A percentile compares a stretch with the other conserved stretches of the same genome.
Conservation (phyloP, 306 rosid species). For the Medicago lupulina region DNA sequence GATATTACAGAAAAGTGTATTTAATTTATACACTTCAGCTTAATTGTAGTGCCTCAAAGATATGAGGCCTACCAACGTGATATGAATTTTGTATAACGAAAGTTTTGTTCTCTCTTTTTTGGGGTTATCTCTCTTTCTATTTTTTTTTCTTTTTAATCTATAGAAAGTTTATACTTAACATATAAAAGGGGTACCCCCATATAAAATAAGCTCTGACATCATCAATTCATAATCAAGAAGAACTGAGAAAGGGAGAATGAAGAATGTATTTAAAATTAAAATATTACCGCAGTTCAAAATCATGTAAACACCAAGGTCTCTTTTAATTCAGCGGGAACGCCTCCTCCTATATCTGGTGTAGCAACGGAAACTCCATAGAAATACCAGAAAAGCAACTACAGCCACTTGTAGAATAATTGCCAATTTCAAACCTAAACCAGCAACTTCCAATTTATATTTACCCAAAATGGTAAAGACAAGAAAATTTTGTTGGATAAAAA, state of each 20-base stretch:
- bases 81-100: too few species aligned
- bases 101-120: neutral
- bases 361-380: conserved; percentile 48
- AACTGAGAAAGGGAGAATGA: neutral
- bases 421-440: conserved; percentile 67
- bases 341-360: conserved; percentile 59
- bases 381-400: conserved; percentile 48
- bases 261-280: conserved; percentile 33
- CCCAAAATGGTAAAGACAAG: conserved; percentile 23
- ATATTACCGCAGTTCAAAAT: conserved; percentile 40
- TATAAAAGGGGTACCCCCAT: neutral
- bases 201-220: neutral
- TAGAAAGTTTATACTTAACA: conserved; percentile 15
- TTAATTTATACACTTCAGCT: too few species aligned
- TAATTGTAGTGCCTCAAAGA: too few species aligned
- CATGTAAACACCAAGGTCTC: conserved; percentile 23
- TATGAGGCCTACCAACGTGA: too few species aligned
- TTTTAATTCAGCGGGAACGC: conserved; percentile 46
- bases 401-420: conserved; percentile 61
- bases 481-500: conserved; percentile 9
- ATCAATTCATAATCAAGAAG: conserved; percentile 15
- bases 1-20: too few species aligned
- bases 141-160: conserved; percentile 7
- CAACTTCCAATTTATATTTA: conserved; percentile 29
- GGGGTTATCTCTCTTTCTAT: neutral